Evolutionary conservation across 2,329 filamentous ascomycete genomes (phyloP).

Genomic region (Zasmidium citrigriseum): DNA sequence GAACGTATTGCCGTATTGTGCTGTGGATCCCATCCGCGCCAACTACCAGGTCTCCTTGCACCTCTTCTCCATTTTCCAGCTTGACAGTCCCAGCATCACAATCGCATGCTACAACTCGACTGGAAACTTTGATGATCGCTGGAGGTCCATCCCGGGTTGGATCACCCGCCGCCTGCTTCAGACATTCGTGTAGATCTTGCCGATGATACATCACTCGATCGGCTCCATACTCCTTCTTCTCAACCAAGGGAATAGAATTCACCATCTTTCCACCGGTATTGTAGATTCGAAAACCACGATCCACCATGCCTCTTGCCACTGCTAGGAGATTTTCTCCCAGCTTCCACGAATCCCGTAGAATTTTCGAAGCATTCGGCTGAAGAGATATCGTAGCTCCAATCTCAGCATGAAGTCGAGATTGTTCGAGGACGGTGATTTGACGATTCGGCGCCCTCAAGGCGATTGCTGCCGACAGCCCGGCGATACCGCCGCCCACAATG

Average conservation of each 20-base stretch:
- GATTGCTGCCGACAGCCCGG: slow-evolving; percentile 35
- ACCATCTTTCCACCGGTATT: slow-evolving; percentile 35
- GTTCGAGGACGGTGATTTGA: slow-evolving; percentile 38
- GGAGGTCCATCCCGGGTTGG: slow-evolving; percentile 25
- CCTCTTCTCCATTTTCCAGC: slow-evolving; percentile 36
- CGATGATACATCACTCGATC: slow-evolving; percentile 46
- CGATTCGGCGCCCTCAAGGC: slow-evolving; percentile 37
- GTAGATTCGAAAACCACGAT: slow-evolving; percentile 41
- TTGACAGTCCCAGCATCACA: slow-evolving; percentile 31
- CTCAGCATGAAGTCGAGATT: slow-evolving; percentile 35
- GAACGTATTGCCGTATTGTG: neutral
- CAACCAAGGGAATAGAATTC: slow-evolving; percentile 34
- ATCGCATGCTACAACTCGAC: slow-evolving; percentile 27
- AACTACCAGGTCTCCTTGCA: slow-evolving; percentile 37
- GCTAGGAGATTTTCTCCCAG: slow-evolving; percentile 25
- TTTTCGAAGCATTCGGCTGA: slow-evolving; percentile 41
- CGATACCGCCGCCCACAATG: slow-evolving; percentile 37
- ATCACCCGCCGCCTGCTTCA: slow-evolving; percentile 30
- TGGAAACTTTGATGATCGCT: slow-evolving; percentile 30
- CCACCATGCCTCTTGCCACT: slow-evolving; percentile 36
- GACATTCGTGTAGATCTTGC: slow-evolving; percentile 42
- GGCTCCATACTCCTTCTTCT: slow-evolving; percentile 38
- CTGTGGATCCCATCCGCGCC: slow-evolving; percentile 41
- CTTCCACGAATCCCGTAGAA: neutral
- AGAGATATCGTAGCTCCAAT: slow-evolving; percentile 46